Base-by-base conservation (phyloP, 2,329 filamentous ascomycete species). In the Fusarium solani-melongenae region DNA sequence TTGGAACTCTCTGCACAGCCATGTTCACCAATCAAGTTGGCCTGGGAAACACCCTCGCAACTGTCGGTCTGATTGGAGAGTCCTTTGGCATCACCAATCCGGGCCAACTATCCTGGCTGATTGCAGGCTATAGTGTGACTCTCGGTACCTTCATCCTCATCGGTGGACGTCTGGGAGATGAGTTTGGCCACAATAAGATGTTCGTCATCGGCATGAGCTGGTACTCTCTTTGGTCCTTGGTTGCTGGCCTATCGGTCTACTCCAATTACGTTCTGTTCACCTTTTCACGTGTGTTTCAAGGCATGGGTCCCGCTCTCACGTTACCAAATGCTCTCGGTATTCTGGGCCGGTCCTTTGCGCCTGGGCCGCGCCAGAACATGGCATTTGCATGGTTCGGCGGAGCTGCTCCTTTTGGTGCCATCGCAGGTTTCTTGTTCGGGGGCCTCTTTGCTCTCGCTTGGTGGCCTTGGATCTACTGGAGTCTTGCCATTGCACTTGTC, bases 271-370 rank as follows among this genome's bases (percentile, higher is more conserved):
- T 81, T 27, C 76, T 82, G 62, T 88, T 89, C 73, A 82, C 84
- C 39, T 81, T 88, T 55, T 81, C 82, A n/a, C 84, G 87, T 14
- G 86, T 84, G 4, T 77, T 90, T 6, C 87, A 89, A 68, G 86
- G 87, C 5, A 85, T 89, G 36, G 89, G 89, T 0, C 87, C 88
- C 0, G 87, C 89, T 0, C 82, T 91, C 41, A 75, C 85, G 38
- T 78, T 91, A n/a, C 89, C 89, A 0, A 91, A 91, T 73, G 87
- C 82, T 0, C 80, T 92, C 36, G 89, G 88, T 2, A 82, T 92
- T 11, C 78, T 91, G 3, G 89, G 89, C 4, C 81, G 82, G 0
- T 84, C 85, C 0, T 91, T 91, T 70, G 77, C 81, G 0, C 78
- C 79, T 0, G 80, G 83, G 1, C 69, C 70, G 15, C 79, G 79